Evolutionary conservation across 352 stramenopile genomes (phyloP), one percentile per base, ranked within the genome.

Genomic region (Globisporangium emineosum): DNA sequence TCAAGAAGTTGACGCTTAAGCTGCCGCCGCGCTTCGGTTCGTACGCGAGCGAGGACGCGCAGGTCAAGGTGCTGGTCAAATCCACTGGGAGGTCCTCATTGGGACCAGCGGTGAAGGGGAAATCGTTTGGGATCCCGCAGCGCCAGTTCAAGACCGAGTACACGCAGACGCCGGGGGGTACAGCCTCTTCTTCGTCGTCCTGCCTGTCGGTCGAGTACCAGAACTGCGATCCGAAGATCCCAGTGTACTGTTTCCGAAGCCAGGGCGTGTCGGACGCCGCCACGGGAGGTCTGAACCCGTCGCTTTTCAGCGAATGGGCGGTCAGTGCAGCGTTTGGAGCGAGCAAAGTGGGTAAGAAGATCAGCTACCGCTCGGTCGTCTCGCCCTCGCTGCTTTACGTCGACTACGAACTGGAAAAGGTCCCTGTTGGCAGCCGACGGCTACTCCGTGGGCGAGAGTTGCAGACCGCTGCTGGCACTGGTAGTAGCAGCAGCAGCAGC

Each of bases 81-180:
- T 55, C 49, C 49, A 33, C 23, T 7, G 49, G 49, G 13, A 35
- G 23, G 23, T 55, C 49, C 23, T 30, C 29, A 5, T 6, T 55
- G 7, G 49, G 49, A n/a, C 23, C 13, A 3, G 49, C 23, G 6
- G 13, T 30, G 5, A 33, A 19, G 6, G 23, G 49, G 5, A 55
- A 55, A 10, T 8, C 49, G 13, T 55, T 55, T 23, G 49, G 33
- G 23, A 55, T 55, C 25, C 49, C 49, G n/a, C 27, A 8, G 49
- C 49, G 49, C 25, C 49, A 55, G 49, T 55, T 55, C 49, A 55
- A 55, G 15, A 55, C 25, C 2, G 49, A 55, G 49, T 55, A 55
- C 49, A 55, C 49, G 25, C 49, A 55, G 25, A 23, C 49, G n/a
- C 23, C 49, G 0, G 23, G n/a, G 1, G 21, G 9, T 3, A 32